Conservation (phyloP, 2,329 filamentous ascomycete genomes). For the Botrytis porri region DNA sequence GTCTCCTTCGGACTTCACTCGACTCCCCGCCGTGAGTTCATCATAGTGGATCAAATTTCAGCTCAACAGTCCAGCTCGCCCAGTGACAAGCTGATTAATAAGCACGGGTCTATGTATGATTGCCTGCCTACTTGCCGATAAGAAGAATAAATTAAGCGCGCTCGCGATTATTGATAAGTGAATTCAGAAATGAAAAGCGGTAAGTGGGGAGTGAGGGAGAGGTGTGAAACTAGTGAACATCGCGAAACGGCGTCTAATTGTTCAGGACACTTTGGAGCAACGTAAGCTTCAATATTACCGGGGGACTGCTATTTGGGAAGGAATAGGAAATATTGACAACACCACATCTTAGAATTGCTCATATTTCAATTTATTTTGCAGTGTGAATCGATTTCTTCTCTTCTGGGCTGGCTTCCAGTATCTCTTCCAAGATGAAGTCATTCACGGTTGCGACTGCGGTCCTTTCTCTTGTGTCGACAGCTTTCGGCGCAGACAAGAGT, state of each 20-base stretch:
- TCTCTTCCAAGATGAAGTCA: slow-evolving; percentile 36
- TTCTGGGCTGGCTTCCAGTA: slow-evolving; percentile 6
- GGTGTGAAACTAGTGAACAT: slow-evolving; percentile 12
- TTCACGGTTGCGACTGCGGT: slow-evolving; percentile 53
- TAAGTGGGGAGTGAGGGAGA: background rate
- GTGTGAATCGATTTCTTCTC: background rate
- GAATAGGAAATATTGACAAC: slow-evolving; percentile 11
- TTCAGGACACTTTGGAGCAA: slow-evolving; percentile 30
- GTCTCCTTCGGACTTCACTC: background rate
- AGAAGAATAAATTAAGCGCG: background rate
- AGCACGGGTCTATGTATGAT: background rate
- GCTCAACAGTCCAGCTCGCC: background rate
- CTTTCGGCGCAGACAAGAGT: slow-evolving; percentile 33
- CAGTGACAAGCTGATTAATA: background rate
- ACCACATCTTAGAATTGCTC: background rate
- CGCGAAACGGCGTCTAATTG: slow-evolving; percentile 13
- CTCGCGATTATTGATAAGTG: background rate
- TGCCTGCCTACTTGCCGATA: background rate
- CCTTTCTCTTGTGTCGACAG: slow-evolving; percentile 48
- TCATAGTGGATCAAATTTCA: background rate
- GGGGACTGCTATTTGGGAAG: slow-evolving; percentile 5
- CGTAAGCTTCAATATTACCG: slow-evolving; percentile 30
- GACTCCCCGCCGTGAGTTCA: background rate
- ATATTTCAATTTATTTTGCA: background rate
- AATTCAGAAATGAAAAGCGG: background rate